Percentiles rank a stretch among this genome's conserved stretches.
These are phyloP conservation scores for Fraxinus xanthoxyloides DNA, from an alignment of 305 asterid genomes.

Conservation along the genomic window DNA sequence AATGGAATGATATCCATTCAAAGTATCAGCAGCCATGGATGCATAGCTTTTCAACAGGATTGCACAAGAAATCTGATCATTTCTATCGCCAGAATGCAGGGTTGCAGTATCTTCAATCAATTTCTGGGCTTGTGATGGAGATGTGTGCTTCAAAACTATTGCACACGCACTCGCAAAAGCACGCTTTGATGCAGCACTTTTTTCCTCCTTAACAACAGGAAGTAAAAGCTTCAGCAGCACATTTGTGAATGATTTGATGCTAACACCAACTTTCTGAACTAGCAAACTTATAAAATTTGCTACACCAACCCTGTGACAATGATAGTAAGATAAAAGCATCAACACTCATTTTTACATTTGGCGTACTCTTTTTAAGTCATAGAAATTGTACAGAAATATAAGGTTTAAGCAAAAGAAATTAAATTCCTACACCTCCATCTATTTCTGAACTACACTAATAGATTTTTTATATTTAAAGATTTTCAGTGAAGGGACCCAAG, in stretches of 20 bases:
- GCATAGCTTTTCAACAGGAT: slow-evolving; percentile 79
- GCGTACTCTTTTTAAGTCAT: neutral
- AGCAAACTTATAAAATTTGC: slow-evolving; percentile 77
- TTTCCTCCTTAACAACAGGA: slow-evolving; percentile 90
- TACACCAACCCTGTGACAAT: slow-evolving; percentile 80
- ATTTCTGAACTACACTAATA: neutral
- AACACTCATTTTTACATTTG: neutral
- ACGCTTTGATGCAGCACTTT: slow-evolving; percentile 77
- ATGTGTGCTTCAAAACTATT: slow-evolving; percentile 71
- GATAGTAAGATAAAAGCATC: slow-evolving; percentile 20
- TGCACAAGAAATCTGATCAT: slow-evolving; percentile 90
- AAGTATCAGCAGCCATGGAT: slow-evolving; percentile 81
- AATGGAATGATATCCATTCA: slow-evolving; percentile 74
- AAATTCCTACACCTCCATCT: neutral
- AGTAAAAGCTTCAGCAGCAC: slow-evolving; percentile 79
- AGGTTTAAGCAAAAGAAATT: neutral
- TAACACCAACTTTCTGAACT: slow-evolving; percentile 81
- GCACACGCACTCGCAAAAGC: slow-evolving; percentile 98
- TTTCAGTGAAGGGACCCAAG: neutral
- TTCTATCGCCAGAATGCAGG: slow-evolving; percentile 83
- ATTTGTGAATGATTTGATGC: slow-evolving; percentile 76
- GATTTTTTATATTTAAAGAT: neutral
- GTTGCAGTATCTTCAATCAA: slow-evolving; percentile 80
- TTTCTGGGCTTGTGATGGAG: slow-evolving; percentile 83
- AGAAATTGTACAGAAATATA: neutral